These are phyloP conservation scores for Rhododendron vialii DNA, from an alignment of 148 eudicot genomes.

Conservation along the genomic window DNA sequence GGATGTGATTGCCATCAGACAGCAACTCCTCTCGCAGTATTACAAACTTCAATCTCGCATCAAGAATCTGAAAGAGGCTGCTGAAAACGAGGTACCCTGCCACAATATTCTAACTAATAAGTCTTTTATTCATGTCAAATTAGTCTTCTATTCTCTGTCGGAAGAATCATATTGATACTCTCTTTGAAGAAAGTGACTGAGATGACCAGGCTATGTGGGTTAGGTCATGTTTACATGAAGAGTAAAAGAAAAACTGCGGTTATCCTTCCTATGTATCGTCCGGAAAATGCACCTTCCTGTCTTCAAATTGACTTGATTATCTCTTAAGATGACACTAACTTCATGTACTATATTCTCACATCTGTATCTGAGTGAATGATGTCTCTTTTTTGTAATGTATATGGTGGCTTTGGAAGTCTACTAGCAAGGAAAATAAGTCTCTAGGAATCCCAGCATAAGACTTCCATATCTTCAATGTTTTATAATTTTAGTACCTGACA, in stretches of 20 bases:
- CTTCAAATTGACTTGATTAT: background rate
- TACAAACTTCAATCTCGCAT: conserved; percentile 91
- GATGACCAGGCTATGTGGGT: background rate
- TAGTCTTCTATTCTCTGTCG: background rate
- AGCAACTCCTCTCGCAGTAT: conserved; percentile 89
- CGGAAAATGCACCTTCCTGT: background rate
- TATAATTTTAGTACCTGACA: background rate
- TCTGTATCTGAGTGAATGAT: background rate
- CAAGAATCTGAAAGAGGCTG: conserved; percentile 69
- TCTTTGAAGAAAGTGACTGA: background rate
- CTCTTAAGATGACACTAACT: background rate
- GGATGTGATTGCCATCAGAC: conserved; percentile 64
- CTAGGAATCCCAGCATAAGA: background rate
- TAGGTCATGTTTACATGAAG: background rate
- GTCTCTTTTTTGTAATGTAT: background rate
- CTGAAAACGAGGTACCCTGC: conserved; percentile 81
- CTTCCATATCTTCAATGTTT: background rate
- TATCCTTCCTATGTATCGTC: background rate
- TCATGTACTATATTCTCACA: background rate
- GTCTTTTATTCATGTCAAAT: no score
- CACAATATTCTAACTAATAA: background rate
- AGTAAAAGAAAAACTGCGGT: background rate
- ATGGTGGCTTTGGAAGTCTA: background rate
- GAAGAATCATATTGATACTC: background rate
- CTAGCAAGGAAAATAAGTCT: background rate